phyloP scores from a whole-genome alignment of 2,329 filamentous ascomycete genomes.

The Blastomyces gilchristii region DNA sequence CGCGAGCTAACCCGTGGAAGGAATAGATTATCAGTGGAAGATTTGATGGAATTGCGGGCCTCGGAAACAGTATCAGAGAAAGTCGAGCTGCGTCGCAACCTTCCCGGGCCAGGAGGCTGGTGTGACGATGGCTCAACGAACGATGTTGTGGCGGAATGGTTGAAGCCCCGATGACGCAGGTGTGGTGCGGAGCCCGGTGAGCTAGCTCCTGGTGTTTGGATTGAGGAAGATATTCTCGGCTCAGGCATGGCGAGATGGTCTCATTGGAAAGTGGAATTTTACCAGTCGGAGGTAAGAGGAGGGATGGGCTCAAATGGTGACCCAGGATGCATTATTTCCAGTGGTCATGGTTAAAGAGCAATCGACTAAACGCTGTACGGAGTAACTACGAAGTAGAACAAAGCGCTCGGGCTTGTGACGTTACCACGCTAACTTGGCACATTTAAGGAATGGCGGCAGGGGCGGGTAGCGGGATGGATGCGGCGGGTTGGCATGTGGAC shows the following conservation, averaged over 20 bases:
- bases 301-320: background rate
- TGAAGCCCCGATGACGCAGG: constrained; percentile 29
- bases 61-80: constrained; percentile 67
- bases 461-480: background rate
- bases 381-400: background rate
- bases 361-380: background rate
- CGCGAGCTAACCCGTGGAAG: constrained; percentile 42
- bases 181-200: constrained; percentile 15
- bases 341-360: background rate
- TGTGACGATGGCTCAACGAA: constrained; percentile 23
- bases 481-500: background rate
- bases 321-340: background rate
- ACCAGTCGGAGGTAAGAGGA: background rate
- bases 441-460: background rate
- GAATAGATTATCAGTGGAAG: constrained; percentile 61
- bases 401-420: background rate
- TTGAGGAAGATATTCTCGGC: background rate
- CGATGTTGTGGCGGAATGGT: constrained; percentile 29
- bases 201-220: constrained; percentile 8
- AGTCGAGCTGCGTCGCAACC: constrained; percentile 60
- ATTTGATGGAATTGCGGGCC: constrained; percentile 52
- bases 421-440: background rate
- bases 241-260: background rate
- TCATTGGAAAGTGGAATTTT: background rate
- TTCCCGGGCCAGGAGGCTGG: constrained; percentile 19